Base-by-base conservation (phyloP, 306 rosid genomes). In the Mimosa pudica region DNA sequence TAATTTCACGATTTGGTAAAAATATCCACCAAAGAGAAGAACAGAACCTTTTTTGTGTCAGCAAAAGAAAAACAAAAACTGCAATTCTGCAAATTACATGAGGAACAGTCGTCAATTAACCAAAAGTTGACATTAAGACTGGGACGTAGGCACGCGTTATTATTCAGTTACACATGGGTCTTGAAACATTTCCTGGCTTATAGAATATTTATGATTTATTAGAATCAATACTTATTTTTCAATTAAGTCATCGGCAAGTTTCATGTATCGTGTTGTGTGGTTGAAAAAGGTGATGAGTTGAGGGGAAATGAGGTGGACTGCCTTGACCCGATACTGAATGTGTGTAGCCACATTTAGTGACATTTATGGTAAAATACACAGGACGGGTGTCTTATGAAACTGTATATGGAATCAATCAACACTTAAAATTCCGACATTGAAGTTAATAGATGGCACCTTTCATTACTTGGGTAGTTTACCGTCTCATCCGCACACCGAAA, bases 291-390 rank as follows among this genome's bases (percentile, higher is more conserved):
- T 36, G 12, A 36, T 38, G 46, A 10, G 6, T 6, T 2, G 10
- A 16, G 48, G 30, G 48, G 1, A 41, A 67, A 67, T 42, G 51
- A 41, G 72, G 33, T n/a, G 72, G 33, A 67, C 72, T 1, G 6
- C 17, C 17, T 17, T 54, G 71, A 8, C 71, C 30, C 9, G 35
- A 17, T 32, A 20, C n/a, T 2, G n/a, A 46, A 14, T 1, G 35
- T 3, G 49, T 13, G 72, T 6, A 47, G 57, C 80, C 20, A 76
- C 18, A 38, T 51, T 77, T 52, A 18, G 44, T 36, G 66, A 52
- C 80, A 66, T 77, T 77, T 66, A 77, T 51, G 51, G 74, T 7
- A 54, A 45, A 12, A 58, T 2, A 7, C 33, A 58, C 35, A 20
- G 14, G 1, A 24, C 65, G 35, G 4, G 7, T 10, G 17, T 76